Base-by-base conservation (phyloP, 352 stramenopile species). In the Phytophthora niederhauseri region DNA sequence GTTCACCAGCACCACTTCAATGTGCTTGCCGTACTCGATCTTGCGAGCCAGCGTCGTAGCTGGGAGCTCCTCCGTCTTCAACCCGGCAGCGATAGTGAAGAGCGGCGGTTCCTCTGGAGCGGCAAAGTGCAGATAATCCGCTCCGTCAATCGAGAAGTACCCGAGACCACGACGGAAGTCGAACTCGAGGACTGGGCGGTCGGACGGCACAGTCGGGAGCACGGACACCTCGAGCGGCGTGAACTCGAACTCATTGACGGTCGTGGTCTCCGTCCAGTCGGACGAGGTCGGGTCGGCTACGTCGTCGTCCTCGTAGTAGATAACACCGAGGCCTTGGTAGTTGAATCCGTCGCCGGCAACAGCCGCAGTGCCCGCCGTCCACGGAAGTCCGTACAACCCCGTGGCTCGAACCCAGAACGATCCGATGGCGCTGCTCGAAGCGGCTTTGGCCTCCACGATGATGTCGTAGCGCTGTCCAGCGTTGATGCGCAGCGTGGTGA, bases 1-100 rank as follows among this genome's bases (percentile, higher is more conserved):
- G 52, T 79, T 82, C 3, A 82, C 62, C 14, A 77, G 12, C 11
- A 75, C 52, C 11, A 75, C 54, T 36, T 82, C 71, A 8, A 77
- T 55, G 50, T 77, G 71, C 15, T 76, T 61, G 20, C 69, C 64
- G 50, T 66, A 72, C 53, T 69, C 46, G n/a, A 72, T 65, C n/a
- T 61, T 61, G 17, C 57, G 57, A 0, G 64, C 64, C 12, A 64
- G 53, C 0, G 53, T 46, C 9, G 34, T 72, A 5, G 54, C 17
- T 6, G 53, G 68, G 2, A 76, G 30, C 11, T 72, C 52, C 22
- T 68, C 63, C 0, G 63, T 76, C 20, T 38, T 72, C 38, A 69
- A 51, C 14, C 66, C 70, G 0, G 24, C 50, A 30, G 70, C 70
- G 19, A 77, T 62, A 1, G 62, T 56, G 31, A 78, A 75, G 6